Evolutionary conservation across 2,329 filamentous ascomycete genomes (phyloP).

Genomic region (Sclerotinia glacialis): DNA sequence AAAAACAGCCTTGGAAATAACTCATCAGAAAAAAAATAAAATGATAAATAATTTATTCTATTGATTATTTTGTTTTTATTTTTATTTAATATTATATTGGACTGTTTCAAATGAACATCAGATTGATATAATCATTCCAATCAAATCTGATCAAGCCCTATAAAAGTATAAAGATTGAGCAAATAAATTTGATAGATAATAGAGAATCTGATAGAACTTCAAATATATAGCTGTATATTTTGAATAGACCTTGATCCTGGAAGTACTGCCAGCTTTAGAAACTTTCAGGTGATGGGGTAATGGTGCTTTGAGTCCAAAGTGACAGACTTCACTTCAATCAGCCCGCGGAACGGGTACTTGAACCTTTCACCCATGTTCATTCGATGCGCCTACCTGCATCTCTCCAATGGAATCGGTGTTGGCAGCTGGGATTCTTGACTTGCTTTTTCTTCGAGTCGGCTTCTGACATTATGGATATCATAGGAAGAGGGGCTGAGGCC

Average conservation of each 20-base stretch:
- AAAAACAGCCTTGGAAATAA: background rate
- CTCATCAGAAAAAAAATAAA: too few relatives aligned
- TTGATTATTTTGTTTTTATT: background rate
- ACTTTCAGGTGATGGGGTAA: background rate
- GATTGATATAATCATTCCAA: background rate
- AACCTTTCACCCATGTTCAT: background rate
- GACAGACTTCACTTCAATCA: constrained; percentile 5
- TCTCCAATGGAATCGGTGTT: background rate
- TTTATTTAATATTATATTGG: background rate
- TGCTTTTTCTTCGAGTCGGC: background rate
- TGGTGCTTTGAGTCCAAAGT: background rate
- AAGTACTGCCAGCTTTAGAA: background rate
- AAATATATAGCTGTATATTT: background rate
- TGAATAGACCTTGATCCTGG: background rate
- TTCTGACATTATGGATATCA: background rate
- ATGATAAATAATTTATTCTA: too few relatives aligned
- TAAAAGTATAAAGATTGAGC: background rate
- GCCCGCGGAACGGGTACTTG: background rate
- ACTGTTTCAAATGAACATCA: background rate
- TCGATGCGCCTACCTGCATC: background rate
- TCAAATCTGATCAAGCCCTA: background rate
- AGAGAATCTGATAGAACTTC: background rate
- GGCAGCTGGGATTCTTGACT: background rate
- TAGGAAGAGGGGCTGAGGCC: background rate
- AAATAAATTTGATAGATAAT: background rate